phyloP scores from a whole-genome alignment of 371 early-diverging fungal species.

The Mucor lusitanicus region DNA sequence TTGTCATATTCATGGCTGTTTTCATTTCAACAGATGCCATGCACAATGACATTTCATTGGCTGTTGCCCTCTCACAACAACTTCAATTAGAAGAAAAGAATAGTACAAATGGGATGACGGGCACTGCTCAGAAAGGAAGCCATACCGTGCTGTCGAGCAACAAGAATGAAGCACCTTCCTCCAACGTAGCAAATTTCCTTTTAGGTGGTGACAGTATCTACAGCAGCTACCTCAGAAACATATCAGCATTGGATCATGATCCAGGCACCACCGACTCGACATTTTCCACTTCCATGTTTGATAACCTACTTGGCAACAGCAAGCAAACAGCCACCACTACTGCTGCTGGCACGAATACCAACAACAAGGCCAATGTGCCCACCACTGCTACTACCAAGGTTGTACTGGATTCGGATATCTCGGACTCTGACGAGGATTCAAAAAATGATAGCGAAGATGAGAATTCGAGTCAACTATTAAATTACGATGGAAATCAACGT shows the following conservation, averaged over 20 bases:
- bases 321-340: background rate
- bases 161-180: background rate
- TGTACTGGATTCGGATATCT: slow-evolving; percentile 49
- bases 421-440: slow-evolving; percentile 31
- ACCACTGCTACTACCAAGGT: slow-evolving; percentile 19
- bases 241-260: slow-evolving; percentile 9
- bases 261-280: background rate
- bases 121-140: slow-evolving; percentile 2
- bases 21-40: background rate
- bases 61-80: slow-evolving; percentile 42
- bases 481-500: slow-evolving; percentile 10
- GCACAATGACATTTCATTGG: slow-evolving; percentile 33
- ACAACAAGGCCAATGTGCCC: slow-evolving; percentile 2
- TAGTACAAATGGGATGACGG: slow-evolving; percentile 6
- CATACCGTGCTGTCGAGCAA: background rate
- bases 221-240: slow-evolving; percentile 29
- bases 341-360: background rate
- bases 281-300: slow-evolving; percentile 35
- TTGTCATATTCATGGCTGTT: background rate
- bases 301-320: slow-evolving; percentile 17
- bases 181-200: background rate
- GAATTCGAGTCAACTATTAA: background rate
- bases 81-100: slow-evolving; percentile 21
- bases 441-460: slow-evolving; percentile 20
- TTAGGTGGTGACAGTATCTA: slow-evolving; percentile 40